These are phyloP conservation scores for Aegle marmelos DNA, from an alignment of 345 rosid species.

Conservation along the genomic window DNA sequence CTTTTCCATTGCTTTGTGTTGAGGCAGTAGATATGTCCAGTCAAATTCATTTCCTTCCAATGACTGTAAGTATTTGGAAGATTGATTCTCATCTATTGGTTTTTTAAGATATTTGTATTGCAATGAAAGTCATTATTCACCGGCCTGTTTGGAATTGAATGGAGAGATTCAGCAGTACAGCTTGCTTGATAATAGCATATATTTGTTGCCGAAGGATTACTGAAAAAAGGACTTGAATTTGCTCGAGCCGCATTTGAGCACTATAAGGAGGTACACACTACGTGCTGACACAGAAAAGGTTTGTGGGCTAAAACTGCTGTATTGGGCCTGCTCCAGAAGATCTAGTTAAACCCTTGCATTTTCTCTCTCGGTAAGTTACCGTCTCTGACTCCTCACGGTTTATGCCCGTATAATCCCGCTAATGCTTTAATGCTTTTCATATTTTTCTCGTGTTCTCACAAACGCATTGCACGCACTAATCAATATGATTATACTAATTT, in stretches of 20 bases:
- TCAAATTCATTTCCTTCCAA: slow-evolving; percentile 4
- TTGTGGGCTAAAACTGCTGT: background rate
- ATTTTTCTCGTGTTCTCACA: too few relatives aligned
- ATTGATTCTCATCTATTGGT: background rate
- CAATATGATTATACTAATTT: too few relatives aligned
- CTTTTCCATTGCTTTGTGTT: background rate
- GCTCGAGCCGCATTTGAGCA: background rate
- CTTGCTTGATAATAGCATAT: background rate
- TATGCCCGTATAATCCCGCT: too few relatives aligned
- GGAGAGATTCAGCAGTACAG: background rate
- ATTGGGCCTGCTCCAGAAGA: background rate
- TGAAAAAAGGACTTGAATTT: background rate
- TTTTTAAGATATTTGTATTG: background rate
- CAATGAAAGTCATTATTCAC: background rate
- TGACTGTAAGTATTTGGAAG: background rate
- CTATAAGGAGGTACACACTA: too few relatives aligned
- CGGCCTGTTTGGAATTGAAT: slow-evolving; percentile 6
- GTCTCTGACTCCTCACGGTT: too few relatives aligned
- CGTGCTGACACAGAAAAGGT: background rate
- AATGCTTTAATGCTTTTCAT: too few relatives aligned
- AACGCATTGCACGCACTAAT: too few relatives aligned
- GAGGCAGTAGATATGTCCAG: slow-evolving; percentile 9
- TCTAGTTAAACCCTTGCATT: too few relatives aligned
- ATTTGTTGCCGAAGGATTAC: background rate
- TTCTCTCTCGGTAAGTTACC: too few relatives aligned